Conservation (phyloP, 2,329 filamentous ascomycete species). For the Venturia pyrina region DNA sequence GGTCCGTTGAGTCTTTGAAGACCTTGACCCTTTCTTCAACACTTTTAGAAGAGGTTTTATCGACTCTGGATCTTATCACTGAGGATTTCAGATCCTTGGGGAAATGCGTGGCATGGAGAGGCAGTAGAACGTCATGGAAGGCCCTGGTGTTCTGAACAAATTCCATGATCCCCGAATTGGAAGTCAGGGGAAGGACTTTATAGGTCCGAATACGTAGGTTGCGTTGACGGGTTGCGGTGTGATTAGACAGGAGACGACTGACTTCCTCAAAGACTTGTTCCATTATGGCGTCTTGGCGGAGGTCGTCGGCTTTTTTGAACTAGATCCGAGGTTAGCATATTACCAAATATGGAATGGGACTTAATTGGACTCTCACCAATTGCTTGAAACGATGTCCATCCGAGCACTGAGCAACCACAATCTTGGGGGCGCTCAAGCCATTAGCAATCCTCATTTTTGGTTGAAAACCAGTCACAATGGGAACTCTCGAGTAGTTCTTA, state of each 20-base stretch:
- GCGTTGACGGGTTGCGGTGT: constrained; percentile 77
- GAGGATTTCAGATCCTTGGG: constrained; percentile 71
- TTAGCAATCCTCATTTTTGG: constrained; percentile 74
- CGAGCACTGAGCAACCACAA: constrained; percentile 70
- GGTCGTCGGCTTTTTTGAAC: constrained; percentile 91
- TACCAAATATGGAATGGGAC: constrained; percentile 11
- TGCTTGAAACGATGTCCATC: constrained; percentile 78
- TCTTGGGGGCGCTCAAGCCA: constrained; percentile 87
- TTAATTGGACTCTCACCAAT: constrained; percentile 45
- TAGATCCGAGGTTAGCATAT: constrained; percentile 20
- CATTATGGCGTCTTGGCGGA: constrained; percentile 97
- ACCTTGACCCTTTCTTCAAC: constrained; percentile 62
- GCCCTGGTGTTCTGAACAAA: constrained; percentile 93
- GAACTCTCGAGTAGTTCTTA: constrained; percentile 66
- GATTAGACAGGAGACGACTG: constrained; percentile 76
- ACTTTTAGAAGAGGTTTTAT: constrained; percentile 37
- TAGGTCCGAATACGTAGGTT: constrained; percentile 90
- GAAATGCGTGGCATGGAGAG: constrained; percentile 78
- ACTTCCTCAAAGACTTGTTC: constrained; percentile 98
- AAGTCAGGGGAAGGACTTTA: constrained; percentile 84
- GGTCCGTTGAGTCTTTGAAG: constrained; percentile 68
- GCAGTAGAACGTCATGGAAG: constrained; percentile 83
- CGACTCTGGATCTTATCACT: constrained; percentile 71
- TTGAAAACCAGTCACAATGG: constrained; percentile 63
- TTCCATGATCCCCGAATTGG: constrained; percentile 83